Evolutionary conservation across 495 filamentous ascomycete species (phyloP), one percentile per base, ranked within the genome.

Genomic region (Penicillium parvum): DNA sequence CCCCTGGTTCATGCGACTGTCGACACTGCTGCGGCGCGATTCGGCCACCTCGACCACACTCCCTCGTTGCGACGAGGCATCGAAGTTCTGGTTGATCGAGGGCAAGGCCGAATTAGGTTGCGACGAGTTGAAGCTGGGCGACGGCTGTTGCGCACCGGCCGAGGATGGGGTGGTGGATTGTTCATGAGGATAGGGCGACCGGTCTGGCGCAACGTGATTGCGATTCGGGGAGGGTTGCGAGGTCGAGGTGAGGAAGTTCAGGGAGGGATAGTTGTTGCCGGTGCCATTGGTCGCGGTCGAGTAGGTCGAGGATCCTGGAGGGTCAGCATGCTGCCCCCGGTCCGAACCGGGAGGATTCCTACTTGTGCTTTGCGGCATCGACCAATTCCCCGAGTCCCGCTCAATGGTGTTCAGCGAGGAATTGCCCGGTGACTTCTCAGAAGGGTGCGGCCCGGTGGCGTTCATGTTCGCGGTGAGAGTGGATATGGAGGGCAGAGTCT

Each of bases 11-110:
- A 90, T 75, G 43, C 84, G 75, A 53, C 84, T 86, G 50, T 88
- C 85, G n/a, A 89, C 74, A 44, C 84, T 88, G 64, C 84, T 86
- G 34, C 85, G 78, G 34, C 86, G 77, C 29, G 85, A 87, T 42
- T 76, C 74, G 7, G 64, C 49, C 3, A 65, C 64, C 15, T 76
- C 74, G 11, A 57, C 64, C 12, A 73, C 58, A 41, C 74, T 78
- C 15, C 58, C 57, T 6, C 74, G 58, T 27, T 73, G 74, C 0
- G 71, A 70, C 4, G 64, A 55, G 3, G 61, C 61, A 33, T 75
- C 71, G 48, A 66, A 73, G 41, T 76, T 72, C 36, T 78, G 73
- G 17, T 76, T 77, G 26, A 78, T 66, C 0, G 69, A 71, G 1
- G 74, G 72, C 2, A 76, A 60, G n/a, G 69, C 60, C 9, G 66